Evolutionary conservation across 2,329 filamentous ascomycete species (phyloP), one percentile per base, ranked within the genome.

Genomic region (Hypoxylon sp.): DNA sequence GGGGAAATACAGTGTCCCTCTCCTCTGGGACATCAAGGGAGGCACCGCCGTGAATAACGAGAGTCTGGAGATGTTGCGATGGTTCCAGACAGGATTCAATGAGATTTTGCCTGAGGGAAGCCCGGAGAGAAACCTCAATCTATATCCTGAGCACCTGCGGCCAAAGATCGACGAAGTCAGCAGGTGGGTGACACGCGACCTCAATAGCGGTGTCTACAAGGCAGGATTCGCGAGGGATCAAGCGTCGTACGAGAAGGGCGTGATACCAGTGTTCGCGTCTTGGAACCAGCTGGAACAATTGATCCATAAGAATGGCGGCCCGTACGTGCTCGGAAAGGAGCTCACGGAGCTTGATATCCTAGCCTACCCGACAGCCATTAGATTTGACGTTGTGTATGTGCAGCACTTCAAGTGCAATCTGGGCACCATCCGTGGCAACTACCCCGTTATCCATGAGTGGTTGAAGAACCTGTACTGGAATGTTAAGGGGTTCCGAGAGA

Each of bases 381-480:
- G 87, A 2, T 85, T 90, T 70, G 87, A 90, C 66, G 77, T 81
- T 2, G 83, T 87, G 2, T 90, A 90, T 71, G 85, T 87, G 11
- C 86, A 89, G 78, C 87, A 89, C 75, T 90, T 90, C 79, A 90
- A 89, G 77, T 87, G 85, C 71, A 89, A 90, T 73, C 74, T 90
- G 28, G 85, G 87, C 2, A 88, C 80, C 9, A 83, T 90, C 42
- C 78, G 88, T 4, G 83, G 86, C 70, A 82, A 86, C 59, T 90
- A 90, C 69, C 87, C 87, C 0, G 80, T 85, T 9, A 71, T 89
- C 58, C 81, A 87, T 72, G 86, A 87, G 66, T 90, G 87, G 85
- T 68, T 90, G 67, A 86, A 83, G 75, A 80, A 81, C 32, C 72
- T 88, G 73, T 89, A 89, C 76, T 88, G 84, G 81, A 83, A 85